Evolutionary conservation across 2,329 filamentous ascomycete species (phyloP).

Genomic region (Zymoseptoria brevis): DNA sequence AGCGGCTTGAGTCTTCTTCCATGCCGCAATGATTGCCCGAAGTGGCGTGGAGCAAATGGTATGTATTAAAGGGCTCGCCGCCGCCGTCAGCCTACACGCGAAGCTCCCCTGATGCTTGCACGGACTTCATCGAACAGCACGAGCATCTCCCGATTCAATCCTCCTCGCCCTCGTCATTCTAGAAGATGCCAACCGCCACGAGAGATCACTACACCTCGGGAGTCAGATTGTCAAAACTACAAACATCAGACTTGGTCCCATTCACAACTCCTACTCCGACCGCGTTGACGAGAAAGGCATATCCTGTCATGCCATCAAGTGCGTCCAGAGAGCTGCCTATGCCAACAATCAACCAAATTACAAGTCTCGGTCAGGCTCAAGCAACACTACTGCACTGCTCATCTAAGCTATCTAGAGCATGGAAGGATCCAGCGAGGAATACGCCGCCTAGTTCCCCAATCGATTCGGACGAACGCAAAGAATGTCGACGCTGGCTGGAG

Average conservation of each 20-base stretch:
- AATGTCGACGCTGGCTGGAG: constrained; percentile 25
- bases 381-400: constrained; percentile 27
- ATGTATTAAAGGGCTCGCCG: not conserved
- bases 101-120: not conserved
- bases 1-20: not conserved
- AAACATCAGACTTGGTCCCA: constrained; percentile 11
- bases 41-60: not conserved
- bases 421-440: constrained; percentile 10
- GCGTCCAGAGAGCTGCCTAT: constrained; percentile 26
- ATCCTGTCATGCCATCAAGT: constrained; percentile 5
- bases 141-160: not conserved
- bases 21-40: not conserved
- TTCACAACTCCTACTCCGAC: constrained; percentile 5
- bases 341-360: constrained; percentile 22
- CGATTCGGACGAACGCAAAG: constrained; percentile 12
- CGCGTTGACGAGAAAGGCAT: constrained; percentile 4
- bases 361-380: constrained; percentile 25
- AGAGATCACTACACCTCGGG: constrained; percentile 13
- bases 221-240: constrained; percentile 12
- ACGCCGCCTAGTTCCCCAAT: constrained; percentile 14
- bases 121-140: not conserved
- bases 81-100: not conserved
- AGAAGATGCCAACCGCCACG: constrained; percentile 14
- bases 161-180: not conserved
- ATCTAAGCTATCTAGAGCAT: constrained; percentile 19